A percentile compares a stretch with the other conserved stretches of the same genome.
These are phyloP conservation scores for Penicillium lividum DNA, from an alignment of 495 filamentous ascomycete species.

Conservation along the genomic window DNA sequence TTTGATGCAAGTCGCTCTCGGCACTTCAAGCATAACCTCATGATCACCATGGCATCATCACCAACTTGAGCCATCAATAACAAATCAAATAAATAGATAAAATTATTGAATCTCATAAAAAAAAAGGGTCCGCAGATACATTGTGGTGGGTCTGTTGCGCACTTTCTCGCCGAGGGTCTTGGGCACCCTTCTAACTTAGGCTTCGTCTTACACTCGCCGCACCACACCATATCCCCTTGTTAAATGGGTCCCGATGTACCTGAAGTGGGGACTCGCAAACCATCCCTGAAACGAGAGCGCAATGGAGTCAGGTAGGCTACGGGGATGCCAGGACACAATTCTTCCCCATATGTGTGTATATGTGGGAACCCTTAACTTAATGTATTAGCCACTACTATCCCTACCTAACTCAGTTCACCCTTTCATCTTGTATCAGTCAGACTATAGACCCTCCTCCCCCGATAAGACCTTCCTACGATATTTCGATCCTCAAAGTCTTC, in stretches of 20 bases:
- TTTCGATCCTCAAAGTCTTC: too few species aligned
- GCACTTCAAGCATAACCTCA: too few species aligned
- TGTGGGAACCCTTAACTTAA: too few species aligned
- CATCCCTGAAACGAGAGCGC: not conserved
- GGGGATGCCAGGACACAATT: not conserved
- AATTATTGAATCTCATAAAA: not conserved
- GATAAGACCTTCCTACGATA: too few species aligned
- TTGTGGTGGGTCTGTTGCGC: not conserved
- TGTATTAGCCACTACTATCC: too few species aligned
- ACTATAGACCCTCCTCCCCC: too few species aligned
- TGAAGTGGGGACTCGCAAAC: not conserved
- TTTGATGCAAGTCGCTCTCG: too few species aligned
- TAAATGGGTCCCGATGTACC: not conserved
- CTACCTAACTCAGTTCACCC: too few species aligned
- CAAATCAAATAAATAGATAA: not conserved
- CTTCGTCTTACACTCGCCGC: not conserved
- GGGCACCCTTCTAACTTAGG: not conserved
- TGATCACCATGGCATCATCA: not conserved
- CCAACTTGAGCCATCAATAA: not conserved
- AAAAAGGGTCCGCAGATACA: not conserved
- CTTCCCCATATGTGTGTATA: too few species aligned
- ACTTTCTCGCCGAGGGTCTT: not conserved
- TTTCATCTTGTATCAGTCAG: too few species aligned
- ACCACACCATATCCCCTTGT: not conserved
- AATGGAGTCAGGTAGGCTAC: not conserved